A percentile compares a stretch with the other conserved stretches of the same genome.
These are phyloP conservation scores for Lactifluus pinguis DNA, from an alignment of 768 basidiomycete species.

Conservation along the genomic window DNA sequence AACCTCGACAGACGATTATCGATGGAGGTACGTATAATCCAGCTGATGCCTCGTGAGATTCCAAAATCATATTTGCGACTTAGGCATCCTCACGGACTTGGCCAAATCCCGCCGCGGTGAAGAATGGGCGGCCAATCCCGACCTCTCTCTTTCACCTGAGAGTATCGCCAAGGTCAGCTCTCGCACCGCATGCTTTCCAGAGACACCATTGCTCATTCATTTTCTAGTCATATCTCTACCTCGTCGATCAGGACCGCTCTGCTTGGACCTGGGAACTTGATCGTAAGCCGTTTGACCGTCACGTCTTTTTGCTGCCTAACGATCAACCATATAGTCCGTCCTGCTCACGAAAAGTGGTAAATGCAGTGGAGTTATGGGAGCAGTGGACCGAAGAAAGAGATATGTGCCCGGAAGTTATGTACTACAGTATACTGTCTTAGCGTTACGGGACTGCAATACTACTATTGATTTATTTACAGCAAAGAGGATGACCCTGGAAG, in stretches of 20 bases:
- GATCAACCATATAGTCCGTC: slow-evolving; percentile 30
- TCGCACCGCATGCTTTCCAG: slow-evolving; percentile 33
- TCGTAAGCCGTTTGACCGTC: slow-evolving; percentile 39
- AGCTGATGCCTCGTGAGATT: too few relatives aligned
- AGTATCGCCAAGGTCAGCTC: slow-evolving; percentile 54
- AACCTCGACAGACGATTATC: slow-evolving; percentile 59
- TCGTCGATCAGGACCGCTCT: slow-evolving; percentile 56
- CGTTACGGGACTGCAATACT: background rate
- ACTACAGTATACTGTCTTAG: background rate
- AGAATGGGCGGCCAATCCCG: slow-evolving; percentile 35
- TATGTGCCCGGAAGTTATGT: background rate
- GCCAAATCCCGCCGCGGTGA: slow-evolving; percentile 11
- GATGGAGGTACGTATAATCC: slow-evolving; percentile 42
- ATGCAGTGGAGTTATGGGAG: slow-evolving; percentile 10
- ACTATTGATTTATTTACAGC: background rate
- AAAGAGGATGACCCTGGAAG: background rate
- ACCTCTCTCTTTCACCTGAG: slow-evolving; percentile 47
- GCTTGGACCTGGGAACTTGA: slow-evolving; percentile 79
- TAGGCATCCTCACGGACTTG: slow-evolving; percentile 24
- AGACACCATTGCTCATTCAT: background rate
- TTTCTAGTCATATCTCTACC: slow-evolving; percentile 53
- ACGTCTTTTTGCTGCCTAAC: background rate
- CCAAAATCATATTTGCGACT: background rate
- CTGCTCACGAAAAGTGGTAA: slow-evolving; percentile 46
- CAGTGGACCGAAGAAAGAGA: background rate